Evolutionary conservation across 495 filamentous ascomycete species (phyloP).

Genomic region (Penicillium goetzii): DNA sequence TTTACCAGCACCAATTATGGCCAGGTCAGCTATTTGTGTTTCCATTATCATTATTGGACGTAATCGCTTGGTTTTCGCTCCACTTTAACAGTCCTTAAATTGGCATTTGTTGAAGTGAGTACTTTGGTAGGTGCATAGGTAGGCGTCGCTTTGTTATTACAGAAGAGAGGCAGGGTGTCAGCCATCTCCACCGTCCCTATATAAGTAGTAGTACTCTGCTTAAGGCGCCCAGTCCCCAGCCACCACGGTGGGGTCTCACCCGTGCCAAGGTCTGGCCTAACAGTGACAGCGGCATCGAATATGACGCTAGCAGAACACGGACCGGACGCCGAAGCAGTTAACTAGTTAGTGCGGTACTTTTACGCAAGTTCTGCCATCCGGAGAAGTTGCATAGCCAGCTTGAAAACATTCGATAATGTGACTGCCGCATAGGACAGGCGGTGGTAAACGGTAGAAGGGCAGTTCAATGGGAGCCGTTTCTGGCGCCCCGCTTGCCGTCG

Average conservation of each 20-base stretch:
- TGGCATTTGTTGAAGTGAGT: constrained; percentile 10
- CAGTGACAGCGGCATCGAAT: constrained; percentile 12
- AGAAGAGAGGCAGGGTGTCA: constrained; percentile 8
- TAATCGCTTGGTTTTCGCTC: constrained; percentile 12
- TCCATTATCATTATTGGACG: constrained; percentile 13
- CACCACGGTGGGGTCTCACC: constrained; percentile 14
- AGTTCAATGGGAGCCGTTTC: too few relatives aligned
- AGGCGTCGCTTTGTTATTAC: constrained; percentile 9
- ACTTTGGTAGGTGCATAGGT: constrained; percentile 11
- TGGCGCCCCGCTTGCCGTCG: too few relatives aligned
- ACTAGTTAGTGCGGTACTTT: constrained; percentile 6
- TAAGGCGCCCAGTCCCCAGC: constrained; percentile 15
- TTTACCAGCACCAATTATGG: constrained; percentile 19
- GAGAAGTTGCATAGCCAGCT: too few relatives aligned
- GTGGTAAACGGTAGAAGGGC: too few relatives aligned
- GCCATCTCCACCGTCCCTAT: constrained; percentile 9
- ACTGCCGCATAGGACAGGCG: too few relatives aligned
- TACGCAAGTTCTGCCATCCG: not conserved
- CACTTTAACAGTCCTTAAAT: constrained; percentile 9
- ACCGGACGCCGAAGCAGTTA: constrained; percentile 9
- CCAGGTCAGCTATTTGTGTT: constrained; percentile 15
- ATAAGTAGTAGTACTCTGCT: constrained; percentile 12
- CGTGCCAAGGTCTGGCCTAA: constrained; percentile 14
- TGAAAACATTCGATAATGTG: too few relatives aligned
- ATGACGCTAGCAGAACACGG: constrained; percentile 14